Evolutionary conservation across 306 rosid genomes (phyloP), one percentile per base, ranked within the genome.

Genomic region (Vachellia pachyceras): DNA sequence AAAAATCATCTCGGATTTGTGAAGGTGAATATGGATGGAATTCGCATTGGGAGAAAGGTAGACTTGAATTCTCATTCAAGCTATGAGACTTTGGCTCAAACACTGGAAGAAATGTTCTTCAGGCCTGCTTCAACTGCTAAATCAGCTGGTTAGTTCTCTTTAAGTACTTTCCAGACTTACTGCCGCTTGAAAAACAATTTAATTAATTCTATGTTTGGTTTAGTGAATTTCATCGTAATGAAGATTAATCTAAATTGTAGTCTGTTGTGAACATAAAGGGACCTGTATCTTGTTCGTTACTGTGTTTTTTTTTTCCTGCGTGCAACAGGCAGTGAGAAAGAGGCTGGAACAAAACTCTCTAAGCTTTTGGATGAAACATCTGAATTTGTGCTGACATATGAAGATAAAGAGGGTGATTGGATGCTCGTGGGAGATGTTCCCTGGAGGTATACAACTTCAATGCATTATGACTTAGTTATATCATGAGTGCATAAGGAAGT

Each of bases 341-440:
- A 87, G 13, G 80, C 79, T 67, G 74, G 75, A 76, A 46, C 78
- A 65, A 85, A 85, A 60, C 68, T 82, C 70, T 86, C 87, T 14
- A 91, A 86, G 86, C 92, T 91, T 79, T 80, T 91, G 77, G 92
- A 86, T 80, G 91, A 91, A 67, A 82, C 87, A 18, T 91, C 95
- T 8, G 92, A 91, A 63, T 91, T 91, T 86, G 95, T 87, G 81
- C 90, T 91, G 61, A 91, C 95, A 49, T 89, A 91, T 74, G 92
- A 89, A 86, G 95, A 91, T 78, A 91, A 82, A 82, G 95, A 91
- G 12, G 89, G 91, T 7, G 95, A 91, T 46, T 91, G 95, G 93
- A 84, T 91, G 92, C 90, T 91, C 64, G 95, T 91, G 6, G 95
- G 95, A 77, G 95, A 91, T 87, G 93, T 91, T 57, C 95, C 95